Base-by-base conservation (phyloP, 2,329 filamentous ascomycete species). In the Beauveria rudraprayagi region DNA sequence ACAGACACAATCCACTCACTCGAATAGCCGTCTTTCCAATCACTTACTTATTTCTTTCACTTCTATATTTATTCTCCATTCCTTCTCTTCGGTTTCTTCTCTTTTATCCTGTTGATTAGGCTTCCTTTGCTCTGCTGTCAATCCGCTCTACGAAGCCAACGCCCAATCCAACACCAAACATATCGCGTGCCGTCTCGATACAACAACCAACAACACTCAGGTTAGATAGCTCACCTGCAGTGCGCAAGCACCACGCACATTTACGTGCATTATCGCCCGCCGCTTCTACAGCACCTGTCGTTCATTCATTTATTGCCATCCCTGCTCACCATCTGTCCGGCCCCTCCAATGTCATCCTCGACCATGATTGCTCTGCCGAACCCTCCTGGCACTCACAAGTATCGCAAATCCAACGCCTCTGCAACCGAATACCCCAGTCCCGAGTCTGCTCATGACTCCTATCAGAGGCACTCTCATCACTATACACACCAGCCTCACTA, bases 341-440 rank as follows among this genome's bases (percentile, higher is more conserved):
- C 43, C 14, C 30, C 26, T 5, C 24, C 50, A 30, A 62, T 62
- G 59, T 56, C 61, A 41, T 63, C 48, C 34, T 59, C 52, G 53
- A 66, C 51, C 51, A 73, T 73, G 70, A 70, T 73, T 28, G 62
- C 70, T 53, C 65, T 73, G 57, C 66, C 68, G 37, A 66, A 65
- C 14, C 67, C 65, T 30, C 61, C 66, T 8, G 44, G 63, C 48
- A 62, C 64, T 47, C 62, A 67, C 47, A 66, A 55, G 43, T 63
- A 63, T 60, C 66, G 60, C 55, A 63, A 59, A 34, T 64, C 63
- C 37, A 61, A 62, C 54, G 44, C 50, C 17, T 62, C 61, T 22
- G 24, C 26, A n/a, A 26, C 44, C 37, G 56, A 56, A 19, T 56
- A 62, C 43, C 52, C 54, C 30, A 57, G 43, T 58, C 55, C 47